Base-by-base conservation (phyloP, 768 basidiomycete species). In the Tulasnella sp. region DNA sequence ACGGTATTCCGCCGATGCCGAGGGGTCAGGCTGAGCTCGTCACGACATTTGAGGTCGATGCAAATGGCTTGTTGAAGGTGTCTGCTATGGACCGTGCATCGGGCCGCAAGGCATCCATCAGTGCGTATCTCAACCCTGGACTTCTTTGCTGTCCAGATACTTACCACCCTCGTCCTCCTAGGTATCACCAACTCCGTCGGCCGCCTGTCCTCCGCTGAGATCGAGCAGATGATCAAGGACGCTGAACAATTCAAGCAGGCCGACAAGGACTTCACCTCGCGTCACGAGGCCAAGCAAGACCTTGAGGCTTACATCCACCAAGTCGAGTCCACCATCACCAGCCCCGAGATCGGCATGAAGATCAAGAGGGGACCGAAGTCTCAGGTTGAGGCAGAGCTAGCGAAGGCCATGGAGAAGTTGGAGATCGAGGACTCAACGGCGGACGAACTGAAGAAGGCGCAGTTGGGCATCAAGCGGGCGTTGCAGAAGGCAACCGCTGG, bases 201-300 rank as follows among this genome's bases (percentile, higher is more conserved):
- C 65, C 93, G 96, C 75, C 83, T 99, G 66, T 96, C 94, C 49
- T 82, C 86, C 54, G 89, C 85, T 66, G 96, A 99, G 80, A 99
- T 99, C 64, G 93, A 97, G 69, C 93, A 98, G 76, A 98, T 98
- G 96, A 96, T 98, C 79, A 92, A 93, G 80, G 94, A 98, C 70
- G 91, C 96, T 55, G 94, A 98, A 73, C 90, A 92, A 73, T 96
- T 81, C 82, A 93, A 92, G 79, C 81, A 83, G 70, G 90, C 87
- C 25, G 88, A 92, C 80, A 96, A 92, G 78, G 96, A 98, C 72
- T 98, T 94, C 82, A 89, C 91, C 63, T 85, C 93, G 58, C 88
- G 88, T 65, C 96, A 99, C 71, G 93, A 98, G 75, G 92, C 96
- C 63, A 96, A 93, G 74, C 89, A 92, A 49, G 93, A 97, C 73